phyloP scores from a whole-genome alignment of 1,139 yeast species.

The Kurtzmaniella quercitrusa region DNA sequence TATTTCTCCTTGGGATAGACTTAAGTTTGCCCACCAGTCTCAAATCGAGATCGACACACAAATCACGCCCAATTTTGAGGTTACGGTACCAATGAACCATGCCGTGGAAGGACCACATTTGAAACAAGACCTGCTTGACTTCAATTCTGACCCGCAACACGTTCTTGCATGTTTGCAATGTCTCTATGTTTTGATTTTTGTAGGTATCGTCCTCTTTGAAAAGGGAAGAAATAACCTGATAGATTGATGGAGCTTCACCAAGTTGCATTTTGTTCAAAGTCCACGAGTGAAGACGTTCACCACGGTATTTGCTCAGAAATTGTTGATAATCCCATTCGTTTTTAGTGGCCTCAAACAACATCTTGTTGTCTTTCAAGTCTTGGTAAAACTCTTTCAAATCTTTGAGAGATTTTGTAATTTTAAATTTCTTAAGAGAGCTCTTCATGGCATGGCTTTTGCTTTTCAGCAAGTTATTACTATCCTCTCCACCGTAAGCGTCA shows the following conservation, averaged over 20 bases:
- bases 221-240: slow-evolving; percentile 25
- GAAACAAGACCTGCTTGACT: slow-evolving; percentile 35
- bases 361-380: slow-evolving; percentile 23
- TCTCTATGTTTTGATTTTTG: slow-evolving; percentile 16
- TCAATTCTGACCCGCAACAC: slow-evolving; percentile 39
- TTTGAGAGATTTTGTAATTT: slow-evolving; percentile 13
- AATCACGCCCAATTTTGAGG: slow-evolving; percentile 32
- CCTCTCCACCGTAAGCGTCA: slow-evolving; percentile 26
- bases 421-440: slow-evolving; percentile 13
- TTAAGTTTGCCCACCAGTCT: slow-evolving; percentile 26
- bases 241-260: slow-evolving; percentile 39
- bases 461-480: neutral
- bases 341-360: slow-evolving; percentile 37
- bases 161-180: slow-evolving; percentile 34
- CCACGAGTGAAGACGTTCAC: slow-evolving; percentile 22
- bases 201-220: slow-evolving; percentile 22
- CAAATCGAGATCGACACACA: slow-evolving; percentile 31
- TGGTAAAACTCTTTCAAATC: slow-evolving; percentile 17
- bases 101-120: slow-evolving; percentile 41
- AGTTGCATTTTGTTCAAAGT: slow-evolving; percentile 30
- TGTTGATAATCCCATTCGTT: slow-evolving; percentile 13
- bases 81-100: slow-evolving; percentile 40
- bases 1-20: slow-evolving; percentile 28
- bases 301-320: slow-evolving; percentile 20
- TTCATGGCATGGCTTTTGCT: slow-evolving; percentile 10